Evolutionary conservation across 345 rosid species (phyloP), one percentile per base, ranked within the genome.

Genomic region (Heritiera fomes): DNA sequence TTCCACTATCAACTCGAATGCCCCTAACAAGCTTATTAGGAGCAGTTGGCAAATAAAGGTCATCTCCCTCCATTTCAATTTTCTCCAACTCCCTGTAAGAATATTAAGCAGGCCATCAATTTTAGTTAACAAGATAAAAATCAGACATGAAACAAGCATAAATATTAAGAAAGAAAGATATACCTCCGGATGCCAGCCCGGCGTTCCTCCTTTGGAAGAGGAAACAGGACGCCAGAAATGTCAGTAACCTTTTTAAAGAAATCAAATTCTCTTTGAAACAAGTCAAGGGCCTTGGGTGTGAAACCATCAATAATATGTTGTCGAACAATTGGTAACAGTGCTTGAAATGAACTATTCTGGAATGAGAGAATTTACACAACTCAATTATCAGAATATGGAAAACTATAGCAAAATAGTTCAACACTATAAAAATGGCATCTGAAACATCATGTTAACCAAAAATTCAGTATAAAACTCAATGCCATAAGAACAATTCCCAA

Each of bases 161-260:
- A 47, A 61, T 55, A 53, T 79, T 34, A 64, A 38, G 64, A 76
- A 38, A 55, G 64, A 10, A 60, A 80, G 76, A 68, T 23, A 68
- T 89, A 94, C 99, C 86, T 91, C 69, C 98, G 88, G 83, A 96
- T 96, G 78, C 97, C 98, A 60, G 98, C 99, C 81, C 98, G 88
- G 63, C 98, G 98, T 82, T 94, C 98, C 86, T 94, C 98, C 87
- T 94, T 96, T 30, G 99, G 93, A 64, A 94, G 87, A 32, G 90
- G 92, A 85, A 77, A 82, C 77, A 96, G 88, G 61, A 79, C 87
- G 80, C 99, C 99, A 50, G 99, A 96, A 81, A 96, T 87, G 52
- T 97, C 91, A 75, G 99, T 96, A 75, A 96, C 99, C 87, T 92
- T 87, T 84, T 96, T 95, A 78, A 96, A 92, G 88, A 96, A 96